A percentile compares a stretch with the other conserved stretches of the same genome.
Evolutionary conservation across 176 grass and related monocot genomes (phyloP).

Genomic region (Bolboschoenus planiculmis): DNA sequence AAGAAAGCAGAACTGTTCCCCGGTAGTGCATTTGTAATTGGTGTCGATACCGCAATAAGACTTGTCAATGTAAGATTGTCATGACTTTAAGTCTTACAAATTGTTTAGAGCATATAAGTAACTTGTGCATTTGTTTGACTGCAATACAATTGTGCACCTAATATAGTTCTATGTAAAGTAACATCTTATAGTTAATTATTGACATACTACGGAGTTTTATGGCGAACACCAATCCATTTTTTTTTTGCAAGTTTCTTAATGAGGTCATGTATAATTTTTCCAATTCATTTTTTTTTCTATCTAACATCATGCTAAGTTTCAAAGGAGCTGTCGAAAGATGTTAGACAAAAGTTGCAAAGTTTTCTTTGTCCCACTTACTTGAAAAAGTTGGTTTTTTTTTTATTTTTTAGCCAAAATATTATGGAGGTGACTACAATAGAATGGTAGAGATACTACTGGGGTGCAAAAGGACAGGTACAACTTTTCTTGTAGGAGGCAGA

Average conservation of each 20-base stretch:
- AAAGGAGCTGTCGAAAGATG: background rate
- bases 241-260: background rate
- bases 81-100: slow-evolving; percentile 17
- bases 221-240: background rate
- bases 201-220: background rate
- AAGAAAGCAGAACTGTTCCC: slow-evolving; percentile 93
- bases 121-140: background rate
- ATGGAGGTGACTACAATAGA: slow-evolving; percentile 59
- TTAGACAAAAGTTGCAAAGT: background rate
- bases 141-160: background rate
- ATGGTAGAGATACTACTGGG: slow-evolving; percentile 84
- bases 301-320: background rate
- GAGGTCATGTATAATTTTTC: background rate
- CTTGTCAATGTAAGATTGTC: slow-evolving; percentile 79
- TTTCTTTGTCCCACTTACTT: background rate
- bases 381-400: background rate
- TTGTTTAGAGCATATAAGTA: slow-evolving; percentile 19
- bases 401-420: slow-evolving; percentile 78
- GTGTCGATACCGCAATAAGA: slow-evolving; percentile 75
- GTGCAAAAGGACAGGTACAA: slow-evolving; percentile 75
- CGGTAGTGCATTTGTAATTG: slow-evolving; percentile 87
- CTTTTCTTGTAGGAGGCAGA: slow-evolving; percentile 83
- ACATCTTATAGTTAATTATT: background rate
- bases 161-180: background rate
- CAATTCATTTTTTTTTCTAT: background rate